These are phyloP conservation scores for Breviolum minutum DNA, from an alignment of 73 alveolate species.

Conservation along the genomic window DNA sequence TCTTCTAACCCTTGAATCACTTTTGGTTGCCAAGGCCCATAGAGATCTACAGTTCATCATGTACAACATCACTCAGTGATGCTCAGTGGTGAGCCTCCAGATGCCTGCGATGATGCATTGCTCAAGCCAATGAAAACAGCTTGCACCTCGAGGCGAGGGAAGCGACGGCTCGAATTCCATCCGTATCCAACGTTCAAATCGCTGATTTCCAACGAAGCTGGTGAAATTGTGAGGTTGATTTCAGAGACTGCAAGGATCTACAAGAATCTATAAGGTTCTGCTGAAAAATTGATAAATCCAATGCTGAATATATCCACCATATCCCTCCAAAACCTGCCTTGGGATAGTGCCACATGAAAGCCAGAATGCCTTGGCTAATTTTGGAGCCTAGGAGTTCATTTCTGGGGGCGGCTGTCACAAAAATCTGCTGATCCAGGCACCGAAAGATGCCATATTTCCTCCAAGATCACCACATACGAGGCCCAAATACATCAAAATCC, in stretches of 20 bases:
- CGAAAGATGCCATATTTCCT: constrained; percentile 54
- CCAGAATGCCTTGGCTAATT: constrained; percentile 10
- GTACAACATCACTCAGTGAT: too few species aligned
- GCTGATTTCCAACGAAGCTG: not conserved
- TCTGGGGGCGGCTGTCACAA: not conserved
- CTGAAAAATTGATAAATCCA: too few species aligned
- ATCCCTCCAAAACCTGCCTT: not conserved
- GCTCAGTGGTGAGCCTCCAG: not conserved
- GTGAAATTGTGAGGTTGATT: not conserved
- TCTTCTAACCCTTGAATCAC: not conserved
- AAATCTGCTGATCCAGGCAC: not conserved
- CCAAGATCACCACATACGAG: constrained; percentile 51
- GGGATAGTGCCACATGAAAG: constrained; percentile 84
- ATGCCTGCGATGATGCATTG: constrained; percentile 73
- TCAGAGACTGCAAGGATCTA: not conserved
- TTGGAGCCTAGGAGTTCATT: not conserved
- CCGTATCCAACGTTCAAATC: not conserved
- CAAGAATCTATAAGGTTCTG: too few species aligned
- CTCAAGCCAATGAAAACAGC: constrained; percentile 57
- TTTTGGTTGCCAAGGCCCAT: not conserved
- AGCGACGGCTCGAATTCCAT: not conserved
- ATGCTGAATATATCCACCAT: not conserved
- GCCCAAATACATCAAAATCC: constrained; percentile 36
- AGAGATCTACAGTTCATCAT: not conserved
- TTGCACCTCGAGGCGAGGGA: too few species aligned